Evolutionary conservation across 176 grass and related monocot species (phyloP), one percentile per base, ranked within the genome.

Genomic region (Juncus inflexus): DNA sequence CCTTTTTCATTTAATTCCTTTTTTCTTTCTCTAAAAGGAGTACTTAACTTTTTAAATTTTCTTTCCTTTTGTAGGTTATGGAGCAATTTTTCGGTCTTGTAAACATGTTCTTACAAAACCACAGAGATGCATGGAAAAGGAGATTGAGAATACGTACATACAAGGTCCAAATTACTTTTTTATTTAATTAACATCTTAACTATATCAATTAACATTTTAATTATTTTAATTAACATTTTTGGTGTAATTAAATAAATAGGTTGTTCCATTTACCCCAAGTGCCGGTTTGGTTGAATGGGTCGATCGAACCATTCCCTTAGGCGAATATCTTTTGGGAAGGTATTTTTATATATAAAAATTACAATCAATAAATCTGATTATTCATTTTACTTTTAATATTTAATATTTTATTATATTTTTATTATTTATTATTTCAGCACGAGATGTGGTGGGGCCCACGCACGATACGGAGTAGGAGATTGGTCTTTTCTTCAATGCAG

Each of bases 231-330:
- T 37, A 42, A 40, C 6, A 69, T n/a, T 53, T 63, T 14, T 62
- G 6, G 12, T 51, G 3, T 52, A 54, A 52, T 74, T 47, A 47
- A 61, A 37, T 53, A 62, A 47, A 65, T 63, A 95, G 91, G 91
- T 96, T 54, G 87, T 96, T 86, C 91, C 91, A 37, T 96, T 96
- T 75, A 96, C 91, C 65, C 91, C 91, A 54, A 96, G 91, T 83
- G 87, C 91, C 40, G 87, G 91, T 81, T 77, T 96, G 58, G 87
- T 96, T 71, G 91, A 96, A 86, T 96, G 91, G 91, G 91, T 96
- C 55, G 83, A 96, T 72, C 64, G 91, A 63, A 91, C 91, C 57
- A 66, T 91, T 76, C 91, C 87, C 1, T 81, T 96, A 49, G 84
- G 81, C 4, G 91, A 96, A 61, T 96, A 96, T 78, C 87, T 96